A percentile compares a stretch with the other conserved stretches of the same genome.
Conservation (phyloP, 306 rosid species). For the Medicago truncatula region DNA sequence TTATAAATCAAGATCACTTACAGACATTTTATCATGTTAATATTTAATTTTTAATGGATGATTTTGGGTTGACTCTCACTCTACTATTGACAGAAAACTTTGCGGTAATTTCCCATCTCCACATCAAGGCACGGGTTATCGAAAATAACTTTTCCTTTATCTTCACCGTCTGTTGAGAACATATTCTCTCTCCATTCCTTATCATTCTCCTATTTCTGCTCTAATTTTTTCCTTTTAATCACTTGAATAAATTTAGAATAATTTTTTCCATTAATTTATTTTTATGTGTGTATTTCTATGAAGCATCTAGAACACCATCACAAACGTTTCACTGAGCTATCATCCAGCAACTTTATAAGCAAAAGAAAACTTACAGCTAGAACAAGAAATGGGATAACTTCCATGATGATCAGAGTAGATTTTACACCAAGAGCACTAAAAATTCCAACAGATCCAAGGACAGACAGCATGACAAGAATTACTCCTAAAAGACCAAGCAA, state of each 20-base stretch:
- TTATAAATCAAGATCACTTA: not conserved
- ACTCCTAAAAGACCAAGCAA: slow-evolving; percentile 96
- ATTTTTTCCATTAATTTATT: slow-evolving; percentile 1
- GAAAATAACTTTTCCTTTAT: slow-evolving; percentile 6
- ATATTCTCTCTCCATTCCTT: not conserved
- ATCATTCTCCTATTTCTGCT: slow-evolving; percentile 23
- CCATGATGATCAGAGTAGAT: slow-evolving; percentile 95
- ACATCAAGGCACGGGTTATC: not conserved
- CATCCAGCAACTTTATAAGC: slow-evolving; percentile 28
- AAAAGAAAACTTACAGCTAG: slow-evolving; percentile 83
- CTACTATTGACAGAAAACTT: not conserved
- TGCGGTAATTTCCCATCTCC: not conserved
- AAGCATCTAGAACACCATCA: slow-evolving; percentile 24
- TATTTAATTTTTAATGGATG: not conserved
- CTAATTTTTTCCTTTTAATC: not conserved
- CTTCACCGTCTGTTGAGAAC: slow-evolving; percentile 3
- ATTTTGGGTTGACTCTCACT: not conserved
- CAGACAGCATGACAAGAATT: slow-evolving; percentile 90
- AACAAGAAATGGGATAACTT: slow-evolving; percentile 98
- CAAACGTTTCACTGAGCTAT: slow-evolving; percentile 9
- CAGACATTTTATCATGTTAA: not conserved
- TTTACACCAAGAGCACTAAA: slow-evolving; percentile 93
- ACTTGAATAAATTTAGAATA: not conserved
- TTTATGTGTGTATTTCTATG: not conserved
- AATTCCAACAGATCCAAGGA: slow-evolving; percentile 92